Evolutionary conservation across 352 stramenopile genomes (phyloP).

Genomic region (Globisporangium paroecandrum): DNA sequence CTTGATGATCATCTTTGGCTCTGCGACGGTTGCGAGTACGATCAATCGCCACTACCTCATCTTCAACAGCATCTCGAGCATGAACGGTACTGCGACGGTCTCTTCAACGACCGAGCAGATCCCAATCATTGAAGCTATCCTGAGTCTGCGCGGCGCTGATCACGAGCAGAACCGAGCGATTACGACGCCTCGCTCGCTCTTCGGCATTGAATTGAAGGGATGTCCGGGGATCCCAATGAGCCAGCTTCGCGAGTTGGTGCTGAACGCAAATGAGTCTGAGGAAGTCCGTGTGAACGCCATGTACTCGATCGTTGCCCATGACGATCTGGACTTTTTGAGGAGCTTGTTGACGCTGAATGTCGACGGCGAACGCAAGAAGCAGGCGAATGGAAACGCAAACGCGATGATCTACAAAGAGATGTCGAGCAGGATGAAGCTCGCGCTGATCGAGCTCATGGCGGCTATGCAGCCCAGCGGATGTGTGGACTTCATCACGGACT

Average conservation of each 20-base stretch:
- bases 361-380: constrained; percentile 65
- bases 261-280: constrained; percentile 53
- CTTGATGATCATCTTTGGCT: constrained; percentile 64
- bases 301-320: constrained; percentile 58
- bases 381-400: constrained; percentile 44
- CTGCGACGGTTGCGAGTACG: constrained; percentile 51
- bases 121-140: constrained; percentile 73
- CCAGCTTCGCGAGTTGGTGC: constrained; percentile 59
- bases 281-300: constrained; percentile 66
- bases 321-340: constrained; percentile 69
- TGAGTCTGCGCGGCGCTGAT: constrained; percentile 57
- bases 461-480: constrained; percentile 50
- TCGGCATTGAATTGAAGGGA: constrained; percentile 47
- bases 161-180: constrained; percentile 21
- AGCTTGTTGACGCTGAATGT: constrained; percentile 48
- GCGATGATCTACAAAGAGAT: constrained; percentile 61
- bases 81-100: constrained; percentile 59
- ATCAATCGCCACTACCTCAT: constrained; percentile 79
- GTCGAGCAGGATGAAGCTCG: constrained; percentile 68
- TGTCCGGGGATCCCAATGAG: constrained; percentile 57
- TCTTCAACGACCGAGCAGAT: constrained; percentile 76
- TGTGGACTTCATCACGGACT: constrained; percentile 66
- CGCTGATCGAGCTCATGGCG: constrained; percentile 66
- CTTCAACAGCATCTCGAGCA: constrained; percentile 71
- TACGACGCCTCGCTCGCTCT: constrained; percentile 35